Percentiles rank a stretch among this genome's conserved stretches.
phyloP scores from a whole-genome alignment of 106 monocot genomes.

The Agapanthus africanus region DNA sequence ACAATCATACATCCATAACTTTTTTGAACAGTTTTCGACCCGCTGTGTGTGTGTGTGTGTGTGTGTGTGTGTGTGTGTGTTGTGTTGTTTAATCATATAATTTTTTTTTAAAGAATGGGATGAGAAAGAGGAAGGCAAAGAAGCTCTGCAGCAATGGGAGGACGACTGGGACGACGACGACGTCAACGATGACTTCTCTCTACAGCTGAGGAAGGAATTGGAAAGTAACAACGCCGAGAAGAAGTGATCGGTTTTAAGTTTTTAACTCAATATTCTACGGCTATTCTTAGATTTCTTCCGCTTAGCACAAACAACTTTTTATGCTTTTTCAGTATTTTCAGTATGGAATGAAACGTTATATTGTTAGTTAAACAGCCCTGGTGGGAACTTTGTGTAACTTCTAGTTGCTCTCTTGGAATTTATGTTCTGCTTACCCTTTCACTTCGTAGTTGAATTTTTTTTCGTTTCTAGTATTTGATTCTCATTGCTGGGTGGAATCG shows the following conservation, averaged over 20 bases:
- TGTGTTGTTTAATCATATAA: no score
- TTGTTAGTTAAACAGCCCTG: not conserved
- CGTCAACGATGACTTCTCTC: slow-evolving; percentile 85
- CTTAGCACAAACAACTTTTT: not conserved
- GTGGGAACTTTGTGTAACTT: no score
- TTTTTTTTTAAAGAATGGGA: no score
- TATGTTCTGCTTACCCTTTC: no score
- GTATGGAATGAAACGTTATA: not conserved
- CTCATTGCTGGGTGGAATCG: no score
- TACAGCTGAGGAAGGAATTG: slow-evolving; percentile 76
- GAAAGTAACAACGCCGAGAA: slow-evolving; percentile 61
- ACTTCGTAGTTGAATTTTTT: no score
- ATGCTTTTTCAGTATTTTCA: not conserved
- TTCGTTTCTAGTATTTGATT: no score
- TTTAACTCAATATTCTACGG: not conserved
- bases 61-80: no score
- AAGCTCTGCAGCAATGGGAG: slow-evolving; percentile 83
- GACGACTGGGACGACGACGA: slow-evolving; percentile 99
- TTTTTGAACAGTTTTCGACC: no score
- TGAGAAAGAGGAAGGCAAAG: slow-evolving; percentile 84
- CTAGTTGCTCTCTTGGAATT: no score
- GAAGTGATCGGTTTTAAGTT: slow-evolving; percentile 19
- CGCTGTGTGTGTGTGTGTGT: no score
- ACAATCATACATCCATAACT: no score
- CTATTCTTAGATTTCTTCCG: not conserved